A percentile compares a stretch with the other conserved stretches of the same genome.
Evolutionary conservation across 2,329 filamentous ascomycete genomes (phyloP).

Genomic region (Paecilomyces niveus): DNA sequence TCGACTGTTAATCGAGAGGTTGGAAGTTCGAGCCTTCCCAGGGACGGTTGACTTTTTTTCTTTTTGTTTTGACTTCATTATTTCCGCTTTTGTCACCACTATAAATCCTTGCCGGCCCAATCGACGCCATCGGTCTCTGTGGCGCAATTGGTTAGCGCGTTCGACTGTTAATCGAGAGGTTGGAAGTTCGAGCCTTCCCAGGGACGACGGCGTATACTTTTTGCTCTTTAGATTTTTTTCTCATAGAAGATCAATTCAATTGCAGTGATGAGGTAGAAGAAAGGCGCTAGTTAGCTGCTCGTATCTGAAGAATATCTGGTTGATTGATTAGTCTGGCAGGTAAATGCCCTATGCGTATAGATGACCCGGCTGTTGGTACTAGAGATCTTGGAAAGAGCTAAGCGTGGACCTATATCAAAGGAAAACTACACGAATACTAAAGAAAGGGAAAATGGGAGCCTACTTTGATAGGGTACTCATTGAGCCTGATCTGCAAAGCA

Average conservation of each 20-base stretch:
- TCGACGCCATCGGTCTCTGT: not conserved
- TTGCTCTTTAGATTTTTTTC: no score
- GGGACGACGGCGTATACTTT: conserved; percentile 16
- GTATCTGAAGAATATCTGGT: not conserved
- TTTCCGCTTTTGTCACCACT: not conserved
- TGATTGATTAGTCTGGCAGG: not conserved
- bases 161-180: conserved; percentile 16
- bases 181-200: conserved; percentile 36
- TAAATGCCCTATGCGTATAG: no score
- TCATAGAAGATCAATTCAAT: no score
- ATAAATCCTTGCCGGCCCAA: not conserved
- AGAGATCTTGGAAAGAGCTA: no score
- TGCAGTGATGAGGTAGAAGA: no score
- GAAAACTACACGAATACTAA: no score
- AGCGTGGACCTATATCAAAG: no score
- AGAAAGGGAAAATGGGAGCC: no score
- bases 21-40: conserved; percentile 36
- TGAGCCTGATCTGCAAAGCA: no score
- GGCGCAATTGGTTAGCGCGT: not conserved
- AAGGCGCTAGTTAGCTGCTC: no score
- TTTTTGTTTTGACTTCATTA: not conserved
- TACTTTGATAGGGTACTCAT: no score
- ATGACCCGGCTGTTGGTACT: no score
- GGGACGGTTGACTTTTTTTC: conserved; percentile 17
- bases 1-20: conserved; percentile 16